Evolutionary conservation across 2,329 filamentous ascomycete species (phyloP).

Genomic region (Ampelomyces quisqualis): DNA sequence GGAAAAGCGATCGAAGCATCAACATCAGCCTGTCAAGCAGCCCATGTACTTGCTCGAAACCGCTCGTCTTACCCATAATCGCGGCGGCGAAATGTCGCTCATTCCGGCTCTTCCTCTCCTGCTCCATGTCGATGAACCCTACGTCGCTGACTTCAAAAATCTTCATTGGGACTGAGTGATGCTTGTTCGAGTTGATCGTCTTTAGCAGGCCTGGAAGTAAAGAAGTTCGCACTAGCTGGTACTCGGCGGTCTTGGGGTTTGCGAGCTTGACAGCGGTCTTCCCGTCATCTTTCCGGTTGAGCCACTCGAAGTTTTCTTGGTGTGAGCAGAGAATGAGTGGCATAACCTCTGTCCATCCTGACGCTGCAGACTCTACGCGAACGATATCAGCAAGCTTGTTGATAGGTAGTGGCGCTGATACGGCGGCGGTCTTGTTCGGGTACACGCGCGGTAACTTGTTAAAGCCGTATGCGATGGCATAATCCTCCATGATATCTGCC

Average conservation of each 20-base stretch:
- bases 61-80: conserved; percentile 89
- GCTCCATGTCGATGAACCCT: conserved; percentile 78
- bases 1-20: conserved; percentile 84
- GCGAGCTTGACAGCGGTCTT: conserved; percentile 79
- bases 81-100: conserved; percentile 95
- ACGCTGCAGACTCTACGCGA: conserved; percentile 83
- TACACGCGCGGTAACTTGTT: conserved; percentile 89
- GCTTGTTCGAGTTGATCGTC: conserved; percentile 91
- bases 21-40: conserved; percentile 87
- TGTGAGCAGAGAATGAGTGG: conserved; percentile 95
- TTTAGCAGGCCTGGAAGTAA: conserved; percentile 86
- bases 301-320: conserved; percentile 95
- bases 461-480: conserved; percentile 95
- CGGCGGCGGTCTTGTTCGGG: conserved; percentile 80
- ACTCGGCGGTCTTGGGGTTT: conserved; percentile 91
- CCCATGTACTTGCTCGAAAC: conserved; percentile 95
- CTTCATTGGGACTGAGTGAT: conserved; percentile 83
- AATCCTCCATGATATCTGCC: conserved; percentile 98
- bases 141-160: conserved; percentile 92
- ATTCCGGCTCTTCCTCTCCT: conserved; percentile 84
- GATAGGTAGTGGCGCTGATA: conserved; percentile 82
- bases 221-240: conserved; percentile 87
- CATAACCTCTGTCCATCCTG: conserved; percentile 95
- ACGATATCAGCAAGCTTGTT: conserved; percentile 96
- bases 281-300: conserved; percentile 87